Evolutionary conservation across 2,329 filamentous ascomycete species (phyloP), one percentile per base, ranked within the genome.

Genomic region (Coleophoma cylindrospora): DNA sequence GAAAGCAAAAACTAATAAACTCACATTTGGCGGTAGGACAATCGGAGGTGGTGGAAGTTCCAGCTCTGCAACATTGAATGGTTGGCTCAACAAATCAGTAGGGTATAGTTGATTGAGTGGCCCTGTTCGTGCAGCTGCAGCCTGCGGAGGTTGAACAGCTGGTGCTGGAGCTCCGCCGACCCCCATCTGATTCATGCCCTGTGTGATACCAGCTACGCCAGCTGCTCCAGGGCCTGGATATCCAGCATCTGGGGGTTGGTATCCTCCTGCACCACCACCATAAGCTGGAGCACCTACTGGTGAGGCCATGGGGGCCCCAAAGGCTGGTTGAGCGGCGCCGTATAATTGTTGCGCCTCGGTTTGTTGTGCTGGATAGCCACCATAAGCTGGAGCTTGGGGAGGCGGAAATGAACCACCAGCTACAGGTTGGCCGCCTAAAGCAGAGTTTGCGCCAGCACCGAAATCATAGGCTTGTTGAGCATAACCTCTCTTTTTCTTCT

Each of bases 381-480:
- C 61, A 62, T 70, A 65, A 56, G 66, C 52, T 61, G 68, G 59
- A 54, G 61, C 59, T 64, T 65, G 57, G 54, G 63, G 58, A 66
- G 70, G 55, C 58, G 62, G 50, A 69, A 74, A 62, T 71, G 71
- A 51, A 66, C 68, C 54, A 67, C 70, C 63, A 73, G 67, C 81
- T 43, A 85, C 82, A 43, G 83, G 72, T 61, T 87, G 84, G 61
- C 89, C 89, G 27, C 82, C 84, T 66, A 57, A 68, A 46, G 74
- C 79, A 50, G 87, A 84, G 77, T 97, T 97, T 64, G 88, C 89
- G 62, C 92, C 94, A 46, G 81, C 80, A 46, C 88, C 90, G 62
- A 97, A 94, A 52, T 95, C 92, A 70, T 95, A 99, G 43, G 92
- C 92, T 69, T 95, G 88, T 50, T 89, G 89, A 49, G 94, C 94